These are phyloP conservation scores for Claviceps paspali DNA, from an alignment of 2,329 filamentous ascomycete species.

Conservation along the genomic window DNA sequence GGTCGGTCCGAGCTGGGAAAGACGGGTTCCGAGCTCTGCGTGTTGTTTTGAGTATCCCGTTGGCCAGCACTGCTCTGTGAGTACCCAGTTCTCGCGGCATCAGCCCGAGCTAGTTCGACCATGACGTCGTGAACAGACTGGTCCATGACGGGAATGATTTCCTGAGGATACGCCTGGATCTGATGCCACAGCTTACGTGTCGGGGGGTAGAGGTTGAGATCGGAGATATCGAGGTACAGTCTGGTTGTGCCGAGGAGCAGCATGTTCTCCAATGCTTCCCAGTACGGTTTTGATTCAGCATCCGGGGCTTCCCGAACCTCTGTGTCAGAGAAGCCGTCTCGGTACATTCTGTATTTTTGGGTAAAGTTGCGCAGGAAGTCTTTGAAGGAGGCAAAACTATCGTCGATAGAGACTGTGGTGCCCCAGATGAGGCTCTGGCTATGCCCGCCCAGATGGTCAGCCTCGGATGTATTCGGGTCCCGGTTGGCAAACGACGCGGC, in stretches of 20 bases:
- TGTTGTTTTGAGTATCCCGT: conserved; percentile 27
- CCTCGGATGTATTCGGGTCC: conserved; percentile 81
- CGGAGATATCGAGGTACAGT: conserved; percentile 75
- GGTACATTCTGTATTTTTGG: conserved; percentile 84
- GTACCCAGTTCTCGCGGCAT: conserved; percentile 54
- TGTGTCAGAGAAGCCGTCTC: conserved; percentile 66
- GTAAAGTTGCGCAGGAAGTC: conserved; percentile 88
- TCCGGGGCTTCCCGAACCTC: conserved; percentile 55
- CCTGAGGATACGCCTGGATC: conserved; percentile 81
- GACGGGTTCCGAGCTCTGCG: conserved; percentile 57
- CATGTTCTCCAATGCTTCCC: conserved; percentile 80
- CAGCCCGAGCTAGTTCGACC: conserved; percentile 71
- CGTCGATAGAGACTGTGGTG: conserved; percentile 86
- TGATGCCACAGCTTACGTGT: conserved; percentile 94
- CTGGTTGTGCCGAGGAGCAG: conserved; percentile 68
- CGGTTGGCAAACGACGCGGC: conserved; percentile 45
- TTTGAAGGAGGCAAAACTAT: conserved; percentile 76
- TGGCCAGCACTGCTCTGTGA: conserved; percentile 41
- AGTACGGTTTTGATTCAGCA: conserved; percentile 68
- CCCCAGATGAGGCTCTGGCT: conserved; percentile 86
- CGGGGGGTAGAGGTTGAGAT: conserved; percentile 82
- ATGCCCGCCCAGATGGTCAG: conserved; percentile 68
- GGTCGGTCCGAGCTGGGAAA: conserved; percentile 66
- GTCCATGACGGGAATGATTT: conserved; percentile 95
- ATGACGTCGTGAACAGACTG: conserved; percentile 85